phyloP scores from a whole-genome alignment of 768 basidiomycete genomes.

The Mycena vitilis region DNA sequence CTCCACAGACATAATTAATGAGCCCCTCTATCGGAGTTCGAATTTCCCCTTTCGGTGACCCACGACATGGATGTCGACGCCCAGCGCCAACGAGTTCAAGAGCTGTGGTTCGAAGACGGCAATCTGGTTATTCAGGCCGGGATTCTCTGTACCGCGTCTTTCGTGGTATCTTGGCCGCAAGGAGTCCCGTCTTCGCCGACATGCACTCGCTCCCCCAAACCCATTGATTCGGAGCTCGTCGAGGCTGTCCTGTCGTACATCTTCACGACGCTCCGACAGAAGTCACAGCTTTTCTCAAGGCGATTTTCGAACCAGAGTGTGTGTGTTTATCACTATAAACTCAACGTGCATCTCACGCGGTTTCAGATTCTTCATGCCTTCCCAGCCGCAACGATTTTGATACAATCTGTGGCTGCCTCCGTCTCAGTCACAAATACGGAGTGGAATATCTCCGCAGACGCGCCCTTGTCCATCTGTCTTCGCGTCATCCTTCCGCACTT shows the following conservation, averaged over 20 bases:
- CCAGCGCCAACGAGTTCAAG: slow-evolving; percentile 9
- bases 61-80: no score
- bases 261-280: slow-evolving; percentile 17
- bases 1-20: no score
- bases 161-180: slow-evolving; percentile 24
- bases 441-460: slow-evolving; percentile 18
- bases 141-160: slow-evolving; percentile 17
- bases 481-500: slow-evolving; percentile 6
- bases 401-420: slow-evolving; percentile 10
- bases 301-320: slow-evolving; percentile 15
- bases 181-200: slow-evolving; percentile 37
- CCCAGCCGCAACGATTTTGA: slow-evolving; percentile 17
- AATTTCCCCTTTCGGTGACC: no score
- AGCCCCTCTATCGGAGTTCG: no score
- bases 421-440: slow-evolving; percentile 26
- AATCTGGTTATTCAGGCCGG: slow-evolving; percentile 28
- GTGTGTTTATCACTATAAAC: neutral
- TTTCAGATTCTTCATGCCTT: slow-evolving; percentile 22
- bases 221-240: slow-evolving; percentile 21
- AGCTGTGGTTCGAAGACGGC: slow-evolving; percentile 22
- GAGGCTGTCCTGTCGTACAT: slow-evolving; percentile 25
- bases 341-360: neutral
- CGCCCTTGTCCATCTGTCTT: slow-evolving; percentile 19
- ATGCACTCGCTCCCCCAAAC: slow-evolving; percentile 36
- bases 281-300: slow-evolving; percentile 19